These are phyloP conservation scores for Xylaria sp. DNA, from an alignment of 2,329 filamentous ascomycete genomes.

Conservation along the genomic window DNA sequence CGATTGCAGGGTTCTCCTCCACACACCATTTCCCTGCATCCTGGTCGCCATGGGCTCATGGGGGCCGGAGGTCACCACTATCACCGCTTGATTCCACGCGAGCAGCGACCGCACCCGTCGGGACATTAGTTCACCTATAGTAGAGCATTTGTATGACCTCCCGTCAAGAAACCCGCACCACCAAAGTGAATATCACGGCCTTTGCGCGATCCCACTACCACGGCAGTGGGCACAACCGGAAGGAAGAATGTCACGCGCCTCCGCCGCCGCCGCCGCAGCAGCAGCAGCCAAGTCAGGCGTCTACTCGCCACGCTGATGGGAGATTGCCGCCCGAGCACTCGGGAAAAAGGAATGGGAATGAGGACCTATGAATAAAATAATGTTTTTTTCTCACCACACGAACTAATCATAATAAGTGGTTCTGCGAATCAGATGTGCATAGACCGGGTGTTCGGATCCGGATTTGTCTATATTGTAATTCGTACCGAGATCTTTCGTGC, in stretches of 20 bases:
- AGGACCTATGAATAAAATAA: constrained; percentile 22
- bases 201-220: not conserved
- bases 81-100: constrained; percentile 26
- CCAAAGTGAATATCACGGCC: not conserved
- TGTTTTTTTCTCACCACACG: constrained; percentile 21
- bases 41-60: constrained; percentile 11
- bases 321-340: constrained; percentile 21
- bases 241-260: constrained; percentile 7
- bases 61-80: constrained; percentile 21
- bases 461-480: constrained; percentile 21
- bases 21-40: constrained; percentile 26
- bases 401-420: constrained; percentile 7
- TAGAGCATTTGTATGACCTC: not conserved
- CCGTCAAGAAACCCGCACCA: not conserved
- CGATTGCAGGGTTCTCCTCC: constrained; percentile 14
- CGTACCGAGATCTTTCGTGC: constrained; percentile 25
- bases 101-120: not conserved
- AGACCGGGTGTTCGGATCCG: constrained; percentile 29
- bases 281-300: constrained; percentile 18
- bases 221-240: not conserved
- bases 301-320: constrained; percentile 14
- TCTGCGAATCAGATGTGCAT: constrained; percentile 28
- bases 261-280: no score
- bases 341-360: constrained; percentile 27
- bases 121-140: not conserved